phyloP scores from a whole-genome alignment of 805 yeast genomes.

The Candida multigemmis region DNA sequence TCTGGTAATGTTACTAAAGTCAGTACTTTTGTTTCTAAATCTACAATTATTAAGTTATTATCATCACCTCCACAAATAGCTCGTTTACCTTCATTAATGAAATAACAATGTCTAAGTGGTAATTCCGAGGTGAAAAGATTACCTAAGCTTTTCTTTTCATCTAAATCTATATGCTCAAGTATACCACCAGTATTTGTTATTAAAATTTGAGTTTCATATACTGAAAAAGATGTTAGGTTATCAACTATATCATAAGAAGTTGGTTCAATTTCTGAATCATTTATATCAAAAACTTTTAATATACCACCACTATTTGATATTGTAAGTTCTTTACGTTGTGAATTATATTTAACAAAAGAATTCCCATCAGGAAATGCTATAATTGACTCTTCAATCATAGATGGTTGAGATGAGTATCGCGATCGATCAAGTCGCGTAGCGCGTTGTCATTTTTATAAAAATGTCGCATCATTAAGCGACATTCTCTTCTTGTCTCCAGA shows the following conservation, averaged over 20 bases:
- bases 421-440: slow-evolving; percentile 4
- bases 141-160: slow-evolving; percentile 16
- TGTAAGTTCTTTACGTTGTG: slow-evolving; percentile 19
- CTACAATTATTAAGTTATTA: slow-evolving; percentile 43
- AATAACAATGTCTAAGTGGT: slow-evolving; percentile 42
- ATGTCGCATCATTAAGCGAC: too few relatives aligned
- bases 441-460: neutral
- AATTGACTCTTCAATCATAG: slow-evolving; percentile 11
- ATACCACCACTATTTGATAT: slow-evolving; percentile 50
- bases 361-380: slow-evolving; percentile 35
- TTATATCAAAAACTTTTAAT: slow-evolving; percentile 39
- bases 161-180: slow-evolving; percentile 30
- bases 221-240: slow-evolving; percentile 33
- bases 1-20: slow-evolving; percentile 35
- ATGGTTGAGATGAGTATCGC: slow-evolving; percentile 1
- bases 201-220: slow-evolving; percentile 8
- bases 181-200: slow-evolving; percentile 36
- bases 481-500: too few relatives aligned
- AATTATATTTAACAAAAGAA: slow-evolving; percentile 18
- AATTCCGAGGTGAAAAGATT: slow-evolving; percentile 35
- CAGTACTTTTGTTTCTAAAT: slow-evolving; percentile 17
- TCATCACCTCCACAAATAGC: slow-evolving; percentile 62
- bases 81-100: slow-evolving; percentile 54
- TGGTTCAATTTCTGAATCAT: slow-evolving; percentile 51
- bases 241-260: slow-evolving; percentile 44